Evolutionary conservation across 2,329 filamentous ascomycete species (phyloP).

Genomic region (Pseudocercospora cruenta): DNA sequence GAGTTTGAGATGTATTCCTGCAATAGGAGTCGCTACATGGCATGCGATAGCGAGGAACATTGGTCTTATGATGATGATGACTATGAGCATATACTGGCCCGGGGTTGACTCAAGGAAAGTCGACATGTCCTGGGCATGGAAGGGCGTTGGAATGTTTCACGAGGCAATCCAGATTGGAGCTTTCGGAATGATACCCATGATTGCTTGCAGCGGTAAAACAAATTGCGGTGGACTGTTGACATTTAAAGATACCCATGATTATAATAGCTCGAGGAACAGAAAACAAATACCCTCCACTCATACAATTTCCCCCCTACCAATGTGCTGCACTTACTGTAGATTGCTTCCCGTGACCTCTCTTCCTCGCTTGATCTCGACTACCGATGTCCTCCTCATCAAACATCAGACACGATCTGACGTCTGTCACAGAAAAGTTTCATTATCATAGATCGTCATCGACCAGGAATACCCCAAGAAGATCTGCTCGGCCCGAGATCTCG

Average conservation of each 20-base stretch:
- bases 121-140: background rate
- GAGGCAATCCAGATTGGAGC: background rate
- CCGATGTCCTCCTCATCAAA: background rate
- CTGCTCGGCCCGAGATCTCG: background rate
- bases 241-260: background rate
- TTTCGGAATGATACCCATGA: constrained; percentile 1
- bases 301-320: too few relatives aligned
- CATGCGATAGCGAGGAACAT: background rate
- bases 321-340: background rate
- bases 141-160: background rate
- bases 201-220: background rate
- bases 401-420: background rate
- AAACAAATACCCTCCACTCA: background rate
- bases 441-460: background rate
- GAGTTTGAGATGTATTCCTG: background rate
- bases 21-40: background rate
- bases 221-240: background rate
- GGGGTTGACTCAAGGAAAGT: background rate
- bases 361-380: background rate
- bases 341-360: background rate
- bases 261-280: background rate
- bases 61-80: background rate
- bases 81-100: background rate
- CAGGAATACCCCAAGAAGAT: background rate
- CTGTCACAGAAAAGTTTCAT: background rate